Evolutionary conservation across 192 early-diverging fungal genomes (phyloP), one percentile per base, ranked within the genome.

Genomic region (Backusella morwellensis): DNA sequence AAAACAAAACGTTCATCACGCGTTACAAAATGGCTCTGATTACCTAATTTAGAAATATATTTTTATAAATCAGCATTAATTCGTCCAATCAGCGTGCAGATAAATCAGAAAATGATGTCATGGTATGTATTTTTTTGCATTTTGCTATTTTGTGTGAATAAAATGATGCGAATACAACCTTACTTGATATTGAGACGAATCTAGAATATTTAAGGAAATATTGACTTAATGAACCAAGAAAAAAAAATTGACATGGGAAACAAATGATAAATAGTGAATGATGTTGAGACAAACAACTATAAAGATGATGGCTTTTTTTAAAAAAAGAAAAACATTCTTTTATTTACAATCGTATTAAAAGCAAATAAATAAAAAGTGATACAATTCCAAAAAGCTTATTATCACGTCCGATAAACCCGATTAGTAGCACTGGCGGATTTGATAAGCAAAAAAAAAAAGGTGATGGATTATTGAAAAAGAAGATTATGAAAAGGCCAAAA

Each of bases 371-470:
- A 44, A 50, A 26, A 50, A 50, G 56, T 63, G 56, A 63, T 63
- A 63, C 56, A 63, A 29, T 63, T 63, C 26, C 56, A 63, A 63
- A 56, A 63, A 63, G 56, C 56, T 59, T 59, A 59, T n/a, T 54
- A 54, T 59, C 56, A 59, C 56, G 26, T 59, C 56, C 56, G 56
- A 59, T 23, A 59, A 29, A 29, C 21, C 56, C 56, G 21, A 59
- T 26, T 14, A 26, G 56, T 59, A 12, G 56, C 23, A 59, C 23
- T 11, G 56, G 23, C 3, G 56, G 56, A 26, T 59, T 59, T 59
- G 56, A 59, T 59, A 59, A 59, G 56, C 56, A 26, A 26, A 63
- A 21, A 21, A 15, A 6, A 19, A 56, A 23, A 56, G n/a, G n/a
- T 17, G n/a, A 1, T 17, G 15, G 6, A 8, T 54, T 44, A 3